Percentiles rank a stretch among this genome's conserved stretches.
Conservation (phyloP, 106 monocot genomes). For the Dendrobium nobile region DNA sequence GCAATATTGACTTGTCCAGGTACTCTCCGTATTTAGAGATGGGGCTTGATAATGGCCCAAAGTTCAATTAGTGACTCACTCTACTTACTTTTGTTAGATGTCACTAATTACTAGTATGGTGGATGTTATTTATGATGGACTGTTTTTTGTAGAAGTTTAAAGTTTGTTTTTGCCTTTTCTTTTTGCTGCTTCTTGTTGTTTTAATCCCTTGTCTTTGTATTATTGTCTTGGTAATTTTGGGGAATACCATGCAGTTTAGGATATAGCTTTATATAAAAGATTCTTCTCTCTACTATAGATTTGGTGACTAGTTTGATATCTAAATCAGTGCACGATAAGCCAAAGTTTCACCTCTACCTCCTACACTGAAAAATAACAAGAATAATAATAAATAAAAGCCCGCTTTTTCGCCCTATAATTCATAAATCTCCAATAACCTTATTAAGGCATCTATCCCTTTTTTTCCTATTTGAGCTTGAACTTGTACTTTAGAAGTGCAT, state of each 20-base stretch:
- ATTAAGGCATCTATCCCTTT: too few relatives aligned
- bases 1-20: background rate
- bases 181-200: constrained; percentile 3
- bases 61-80: background rate
- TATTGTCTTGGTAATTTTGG: background rate
- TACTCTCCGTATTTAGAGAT: background rate
- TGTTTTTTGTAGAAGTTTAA: background rate
- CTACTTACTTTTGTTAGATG: background rate
- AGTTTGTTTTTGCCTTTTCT: background rate
- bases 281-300: background rate
- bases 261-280: background rate
- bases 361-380: background rate
- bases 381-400: background rate
- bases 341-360: background rate
- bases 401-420: background rate
- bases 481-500: too few relatives aligned
- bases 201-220: background rate
- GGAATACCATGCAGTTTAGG: background rate
- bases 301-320: background rate
- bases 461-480: too few relatives aligned
- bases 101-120: background rate
- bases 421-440: too few relatives aligned
- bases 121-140: background rate
- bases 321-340: background rate
- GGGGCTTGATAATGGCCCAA: background rate